phyloP scores from a whole-genome alignment of 805 yeast species.

The Candida berthetii region DNA sequence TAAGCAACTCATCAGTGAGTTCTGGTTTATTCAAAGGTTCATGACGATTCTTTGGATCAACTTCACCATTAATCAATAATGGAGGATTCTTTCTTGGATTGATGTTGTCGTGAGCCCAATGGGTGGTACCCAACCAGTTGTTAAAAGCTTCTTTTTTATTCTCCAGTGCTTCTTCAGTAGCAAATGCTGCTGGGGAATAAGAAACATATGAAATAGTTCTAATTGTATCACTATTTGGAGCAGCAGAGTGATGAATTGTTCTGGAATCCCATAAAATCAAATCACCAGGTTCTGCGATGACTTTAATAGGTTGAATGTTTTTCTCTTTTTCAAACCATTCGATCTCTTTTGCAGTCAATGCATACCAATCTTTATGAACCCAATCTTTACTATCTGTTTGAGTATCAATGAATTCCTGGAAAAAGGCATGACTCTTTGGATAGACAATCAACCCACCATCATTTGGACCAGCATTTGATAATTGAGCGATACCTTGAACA shows the following conservation, averaged over 20 bases:
- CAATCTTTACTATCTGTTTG: constrained; percentile 12
- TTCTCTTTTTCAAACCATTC: constrained; percentile 20
- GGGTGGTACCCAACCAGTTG: constrained; percentile 22
- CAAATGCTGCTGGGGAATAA: constrained; percentile 26
- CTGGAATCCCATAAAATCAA: constrained; percentile 29
- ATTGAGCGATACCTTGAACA: constrained; percentile 26
- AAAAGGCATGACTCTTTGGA: constrained; percentile 11
- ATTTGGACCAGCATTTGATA: constrained; percentile 19
- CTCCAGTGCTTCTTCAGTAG: constrained; percentile 18
- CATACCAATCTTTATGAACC: constrained; percentile 12
- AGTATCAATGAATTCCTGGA: constrained; percentile 18
- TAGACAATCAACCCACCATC: constrained; percentile 25
- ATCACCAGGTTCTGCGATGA: constrained; percentile 27
- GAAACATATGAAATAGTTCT: constrained; percentile 24
- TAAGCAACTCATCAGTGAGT: constrained; percentile 18
- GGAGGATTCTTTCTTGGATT: constrained; percentile 8
- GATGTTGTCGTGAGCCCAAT: constrained; percentile 26
- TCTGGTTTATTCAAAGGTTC: constrained; percentile 21
- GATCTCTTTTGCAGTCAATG: constrained; percentile 11
- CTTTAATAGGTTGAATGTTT: constrained; percentile 22
- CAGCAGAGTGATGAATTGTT: constrained; percentile 23
- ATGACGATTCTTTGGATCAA: constrained; percentile 15
- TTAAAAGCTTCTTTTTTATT: constrained; percentile 18
- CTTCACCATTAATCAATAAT: constrained; percentile 13
- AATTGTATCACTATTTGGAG: constrained; percentile 20